A percentile compares a stretch with the other conserved stretches of the same genome.
Evolutionary conservation across 306 rosid genomes (phyloP).

Genomic region (Lupinus albus): DNA sequence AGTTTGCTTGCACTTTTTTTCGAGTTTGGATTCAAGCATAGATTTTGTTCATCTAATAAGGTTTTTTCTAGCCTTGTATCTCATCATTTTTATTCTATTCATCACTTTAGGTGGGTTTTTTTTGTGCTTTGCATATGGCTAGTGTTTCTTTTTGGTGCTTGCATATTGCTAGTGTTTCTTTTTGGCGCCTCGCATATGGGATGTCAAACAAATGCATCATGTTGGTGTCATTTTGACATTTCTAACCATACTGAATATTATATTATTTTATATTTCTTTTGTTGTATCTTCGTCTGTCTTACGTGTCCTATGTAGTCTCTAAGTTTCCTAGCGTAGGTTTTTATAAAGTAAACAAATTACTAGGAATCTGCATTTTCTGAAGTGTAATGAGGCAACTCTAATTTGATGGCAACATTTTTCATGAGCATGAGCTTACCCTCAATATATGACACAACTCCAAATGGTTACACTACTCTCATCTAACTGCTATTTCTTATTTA

Average conservation of each 20-base stretch:
- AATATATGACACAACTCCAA: not conserved
- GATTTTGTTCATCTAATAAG: not conserved
- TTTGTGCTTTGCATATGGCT: not conserved
- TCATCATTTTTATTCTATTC: not conserved
- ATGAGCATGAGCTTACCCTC: not conserved
- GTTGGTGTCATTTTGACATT: no score
- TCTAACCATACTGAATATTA: no score
- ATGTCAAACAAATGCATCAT: not conserved
- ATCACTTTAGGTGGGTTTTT: no score
- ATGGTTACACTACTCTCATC: not conserved
- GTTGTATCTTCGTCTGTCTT: no score
- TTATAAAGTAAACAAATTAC: slow-evolving; percentile 4
- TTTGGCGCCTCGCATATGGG: not conserved
- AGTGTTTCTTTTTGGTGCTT: not conserved
- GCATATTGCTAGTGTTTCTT: not conserved
- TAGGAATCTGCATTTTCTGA: slow-evolving; percentile 23
- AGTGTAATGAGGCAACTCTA: slow-evolving; percentile 35
- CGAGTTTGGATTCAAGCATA: not conserved
- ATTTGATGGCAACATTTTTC: slow-evolving; percentile 25
- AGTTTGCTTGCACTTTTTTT: not conserved
- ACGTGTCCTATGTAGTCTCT: no score
- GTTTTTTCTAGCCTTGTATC: not conserved
- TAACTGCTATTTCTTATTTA: not conserved
- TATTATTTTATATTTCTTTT: no score
- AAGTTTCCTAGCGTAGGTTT: not conserved